Conservation (phyloP, 257 asterid genomes). For the Nicotiana sylvestris region DNA sequence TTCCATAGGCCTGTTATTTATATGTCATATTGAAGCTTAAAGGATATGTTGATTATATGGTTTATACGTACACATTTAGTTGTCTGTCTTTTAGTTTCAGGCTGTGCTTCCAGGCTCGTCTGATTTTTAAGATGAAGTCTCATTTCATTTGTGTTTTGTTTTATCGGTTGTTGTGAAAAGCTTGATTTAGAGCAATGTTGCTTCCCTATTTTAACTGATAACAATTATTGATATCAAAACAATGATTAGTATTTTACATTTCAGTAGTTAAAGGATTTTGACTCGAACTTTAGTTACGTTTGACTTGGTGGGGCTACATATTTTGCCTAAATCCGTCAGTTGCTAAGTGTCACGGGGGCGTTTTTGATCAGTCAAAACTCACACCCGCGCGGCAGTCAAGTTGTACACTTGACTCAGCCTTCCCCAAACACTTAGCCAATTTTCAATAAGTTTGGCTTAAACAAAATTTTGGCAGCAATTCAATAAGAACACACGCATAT, state of each 20-base stretch:
- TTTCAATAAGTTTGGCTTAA: too few species aligned
- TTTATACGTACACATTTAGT: background rate
- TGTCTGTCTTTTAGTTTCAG: background rate
- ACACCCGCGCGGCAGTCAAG: too few species aligned
- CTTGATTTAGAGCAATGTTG: background rate
- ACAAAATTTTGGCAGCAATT: too few species aligned
- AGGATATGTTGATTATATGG: background rate
- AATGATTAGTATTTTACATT: background rate
- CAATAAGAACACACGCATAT: too few species aligned
- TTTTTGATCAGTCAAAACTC: too few species aligned
- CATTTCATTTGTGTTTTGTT: background rate
- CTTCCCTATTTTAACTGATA: background rate
- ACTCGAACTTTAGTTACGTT: too few species aligned
- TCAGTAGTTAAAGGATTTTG: too few species aligned
- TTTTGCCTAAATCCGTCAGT: too few species aligned
- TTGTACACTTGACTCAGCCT: too few species aligned
- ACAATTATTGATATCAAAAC: background rate
- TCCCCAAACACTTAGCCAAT: too few species aligned
- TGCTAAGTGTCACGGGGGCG: too few species aligned
- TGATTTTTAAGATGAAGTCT: background rate
- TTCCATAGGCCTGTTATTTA: background rate
- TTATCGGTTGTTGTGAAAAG: background rate
- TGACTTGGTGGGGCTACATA: too few species aligned
- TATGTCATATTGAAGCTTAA: background rate
- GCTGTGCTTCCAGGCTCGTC: background rate